Evolutionary conservation across 108 stramenopile genomes (phyloP).

Genomic region (Pinguiococcus pyrenoidosus): DNA sequence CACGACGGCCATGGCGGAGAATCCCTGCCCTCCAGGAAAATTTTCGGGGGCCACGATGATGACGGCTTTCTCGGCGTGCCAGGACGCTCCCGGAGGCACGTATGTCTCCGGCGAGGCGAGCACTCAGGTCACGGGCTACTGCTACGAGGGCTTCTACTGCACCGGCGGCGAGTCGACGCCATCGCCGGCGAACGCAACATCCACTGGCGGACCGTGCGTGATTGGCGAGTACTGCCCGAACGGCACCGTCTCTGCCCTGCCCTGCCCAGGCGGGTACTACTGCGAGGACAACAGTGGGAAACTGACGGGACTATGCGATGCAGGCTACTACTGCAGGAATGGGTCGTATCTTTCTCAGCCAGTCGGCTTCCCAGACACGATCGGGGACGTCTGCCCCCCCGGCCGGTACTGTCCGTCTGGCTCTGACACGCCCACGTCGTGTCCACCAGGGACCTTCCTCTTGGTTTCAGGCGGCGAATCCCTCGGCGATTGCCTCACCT

Average conservation of each 20-base stretch:
- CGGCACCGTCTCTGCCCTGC: constrained; percentile 3
- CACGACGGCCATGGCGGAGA: constrained; percentile 12
- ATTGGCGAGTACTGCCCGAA: constrained; percentile 19
- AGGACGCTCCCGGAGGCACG: constrained; percentile 18
- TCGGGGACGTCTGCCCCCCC: constrained; percentile 26
- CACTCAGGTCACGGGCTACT: constrained; percentile 6
- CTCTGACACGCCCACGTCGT: too few species aligned
- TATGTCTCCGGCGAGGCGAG: constrained; percentile 17
- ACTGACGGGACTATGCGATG: constrained; percentile 20
- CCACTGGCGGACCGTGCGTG: constrained; percentile 14
- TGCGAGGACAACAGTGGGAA: constrained; percentile 12
- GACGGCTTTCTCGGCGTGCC: constrained; percentile 7
- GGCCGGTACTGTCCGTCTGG: too few species aligned
- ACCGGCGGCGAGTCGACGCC: constrained; percentile 12
- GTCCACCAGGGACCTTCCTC: too few species aligned
- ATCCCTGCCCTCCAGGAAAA: constrained; percentile 20
- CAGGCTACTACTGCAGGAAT: constrained; percentile 23
- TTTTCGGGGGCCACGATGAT: not conserved
- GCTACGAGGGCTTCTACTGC: constrained; percentile 32
- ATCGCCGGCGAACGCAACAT: constrained; percentile 2
- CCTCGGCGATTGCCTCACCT: too few species aligned
- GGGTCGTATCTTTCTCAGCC: constrained; percentile 15
- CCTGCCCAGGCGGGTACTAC: constrained; percentile 12
- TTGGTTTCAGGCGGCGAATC: too few species aligned
- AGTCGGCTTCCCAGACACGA: not conserved